Conservation (phyloP, 2,329 filamentous ascomycete species). For the Huntiella omanensis region DNA sequence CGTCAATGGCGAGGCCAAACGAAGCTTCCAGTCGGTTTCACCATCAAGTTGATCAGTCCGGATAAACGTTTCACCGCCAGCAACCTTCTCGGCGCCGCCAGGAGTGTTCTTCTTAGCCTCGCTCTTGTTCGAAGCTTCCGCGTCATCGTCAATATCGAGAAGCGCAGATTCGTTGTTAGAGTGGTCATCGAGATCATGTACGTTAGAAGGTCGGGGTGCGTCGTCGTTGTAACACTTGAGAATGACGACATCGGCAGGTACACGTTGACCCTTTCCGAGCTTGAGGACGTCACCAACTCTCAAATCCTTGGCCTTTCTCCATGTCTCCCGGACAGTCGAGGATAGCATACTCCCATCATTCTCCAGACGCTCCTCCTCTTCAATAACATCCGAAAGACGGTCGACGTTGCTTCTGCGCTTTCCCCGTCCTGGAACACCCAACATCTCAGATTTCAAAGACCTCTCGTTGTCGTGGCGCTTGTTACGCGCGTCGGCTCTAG, state of each 20-base stretch:
- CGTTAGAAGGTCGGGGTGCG: conserved; percentile 17
- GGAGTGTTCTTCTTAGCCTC: conserved; percentile 11
- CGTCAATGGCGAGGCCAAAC: conserved; percentile 68
- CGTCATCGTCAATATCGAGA: conserved; percentile 16
- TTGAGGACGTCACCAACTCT: conserved; percentile 94
- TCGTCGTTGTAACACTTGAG: conserved; percentile 47
- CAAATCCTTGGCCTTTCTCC: conserved; percentile 69
- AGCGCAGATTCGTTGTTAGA: conserved; percentile 15
- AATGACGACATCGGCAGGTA: conserved; percentile 88
- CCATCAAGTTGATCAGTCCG: conserved; percentile 93
- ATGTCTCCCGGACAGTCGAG: conserved; percentile 42
- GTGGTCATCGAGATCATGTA: conserved; percentile 24
- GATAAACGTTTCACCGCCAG: conserved; percentile 83
- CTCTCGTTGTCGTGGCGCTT: conserved; percentile 12
- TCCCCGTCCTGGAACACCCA: conserved; percentile 9
- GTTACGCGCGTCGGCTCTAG: conserved; percentile 16
- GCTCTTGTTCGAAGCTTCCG: conserved; percentile 17
- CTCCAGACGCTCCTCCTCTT: conserved; percentile 43
- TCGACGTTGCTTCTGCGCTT: conserved; percentile 14
- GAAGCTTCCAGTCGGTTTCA: conserved; percentile 96
- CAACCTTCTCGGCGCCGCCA: conserved; percentile 17
- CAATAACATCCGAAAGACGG: conserved; percentile 43
- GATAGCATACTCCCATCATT: conserved; percentile 25
- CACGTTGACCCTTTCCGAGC: conserved; percentile 74
- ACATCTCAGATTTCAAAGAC: conserved; percentile 26